Conservation (phyloP, 495 filamentous ascomycete species). For the Cercophora newfieldiana region DNA sequence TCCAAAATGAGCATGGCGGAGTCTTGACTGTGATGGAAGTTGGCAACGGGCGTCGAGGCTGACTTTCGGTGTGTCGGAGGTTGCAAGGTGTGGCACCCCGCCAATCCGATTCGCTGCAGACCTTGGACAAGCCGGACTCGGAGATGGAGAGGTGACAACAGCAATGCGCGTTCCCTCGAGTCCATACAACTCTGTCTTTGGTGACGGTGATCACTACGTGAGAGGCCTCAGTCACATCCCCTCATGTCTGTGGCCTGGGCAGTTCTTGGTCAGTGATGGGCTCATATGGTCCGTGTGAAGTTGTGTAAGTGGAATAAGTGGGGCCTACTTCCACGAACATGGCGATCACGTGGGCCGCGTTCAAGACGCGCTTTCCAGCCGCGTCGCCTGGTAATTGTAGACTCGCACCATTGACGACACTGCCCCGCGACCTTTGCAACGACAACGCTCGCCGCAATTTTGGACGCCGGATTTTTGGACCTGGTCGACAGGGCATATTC, state of each 20-base stretch:
- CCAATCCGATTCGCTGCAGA: conserved; percentile 8
- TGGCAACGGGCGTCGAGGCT: background rate
- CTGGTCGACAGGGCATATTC: background rate
- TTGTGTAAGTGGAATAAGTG: background rate
- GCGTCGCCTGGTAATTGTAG: conserved; percentile 11
- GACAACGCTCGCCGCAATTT: background rate
- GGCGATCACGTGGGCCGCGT: conserved; percentile 22
- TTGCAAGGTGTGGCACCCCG: background rate
- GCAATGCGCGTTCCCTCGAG: background rate
- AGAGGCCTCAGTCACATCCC: background rate
- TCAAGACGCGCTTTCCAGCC: conserved; percentile 18
- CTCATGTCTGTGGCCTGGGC: background rate
- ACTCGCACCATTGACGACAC: background rate
- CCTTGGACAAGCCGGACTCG: background rate
- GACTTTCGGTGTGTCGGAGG: background rate
- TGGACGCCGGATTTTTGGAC: background rate
- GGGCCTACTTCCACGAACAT: no score
- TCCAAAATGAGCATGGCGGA: background rate
- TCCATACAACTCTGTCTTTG: background rate
- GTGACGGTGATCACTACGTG: background rate
- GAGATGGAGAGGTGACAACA: background rate
- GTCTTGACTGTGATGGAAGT: background rate
- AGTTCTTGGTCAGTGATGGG: no score
- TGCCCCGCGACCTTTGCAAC: background rate
- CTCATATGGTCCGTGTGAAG: background rate